Evolutionary conservation across 805 yeast genomes (phyloP).

Genomic region (Grigorovia transvaalensis): DNA sequence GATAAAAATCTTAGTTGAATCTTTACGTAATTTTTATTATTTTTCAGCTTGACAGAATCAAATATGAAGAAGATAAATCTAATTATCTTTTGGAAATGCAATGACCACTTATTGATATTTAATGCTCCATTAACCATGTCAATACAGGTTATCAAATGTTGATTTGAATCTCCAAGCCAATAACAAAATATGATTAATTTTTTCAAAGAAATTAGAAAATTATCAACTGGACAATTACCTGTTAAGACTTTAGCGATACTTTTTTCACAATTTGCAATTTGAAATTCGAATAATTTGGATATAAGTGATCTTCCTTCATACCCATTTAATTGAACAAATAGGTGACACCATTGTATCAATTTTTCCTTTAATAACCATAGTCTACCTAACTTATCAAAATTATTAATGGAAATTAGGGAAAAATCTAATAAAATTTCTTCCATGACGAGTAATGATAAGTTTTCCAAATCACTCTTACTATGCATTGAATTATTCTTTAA

Average conservation of each 20-base stretch:
- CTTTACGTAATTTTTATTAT: slow-evolving; percentile 2
- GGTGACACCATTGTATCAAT: slow-evolving; percentile 19
- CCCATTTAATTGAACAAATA: slow-evolving; percentile 10
- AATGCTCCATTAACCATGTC: slow-evolving; percentile 12
- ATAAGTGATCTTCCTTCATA: slow-evolving; percentile 5
- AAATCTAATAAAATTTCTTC: slow-evolving; percentile 11
- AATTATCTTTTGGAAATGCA: slow-evolving; percentile 18
- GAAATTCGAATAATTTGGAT: slow-evolving; percentile 5
- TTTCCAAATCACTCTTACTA: background rate
- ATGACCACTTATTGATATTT: slow-evolving; percentile 16
- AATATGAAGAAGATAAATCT: slow-evolving; percentile 20
- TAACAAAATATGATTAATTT: slow-evolving; percentile 15
- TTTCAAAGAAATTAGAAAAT: slow-evolving; percentile 7
- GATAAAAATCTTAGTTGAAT: slow-evolving; percentile 13
- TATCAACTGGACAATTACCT: slow-evolving; percentile 6
- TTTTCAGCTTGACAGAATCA: slow-evolving; percentile 7
- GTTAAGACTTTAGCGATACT: slow-evolving; percentile 9
- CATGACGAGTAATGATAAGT: slow-evolving; percentile 8
- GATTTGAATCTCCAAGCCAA: slow-evolving; percentile 14
- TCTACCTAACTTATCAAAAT: slow-evolving; percentile 11
- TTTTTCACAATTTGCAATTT: slow-evolving; percentile 11
- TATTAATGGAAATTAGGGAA: slow-evolving; percentile 9
- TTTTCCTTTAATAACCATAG: slow-evolving; percentile 22
- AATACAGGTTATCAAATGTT: slow-evolving; percentile 10
- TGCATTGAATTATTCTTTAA: background rate